phyloP scores from a whole-genome alignment of 805 yeast genomes.

The Sungouiozyma intestinalis region DNA sequence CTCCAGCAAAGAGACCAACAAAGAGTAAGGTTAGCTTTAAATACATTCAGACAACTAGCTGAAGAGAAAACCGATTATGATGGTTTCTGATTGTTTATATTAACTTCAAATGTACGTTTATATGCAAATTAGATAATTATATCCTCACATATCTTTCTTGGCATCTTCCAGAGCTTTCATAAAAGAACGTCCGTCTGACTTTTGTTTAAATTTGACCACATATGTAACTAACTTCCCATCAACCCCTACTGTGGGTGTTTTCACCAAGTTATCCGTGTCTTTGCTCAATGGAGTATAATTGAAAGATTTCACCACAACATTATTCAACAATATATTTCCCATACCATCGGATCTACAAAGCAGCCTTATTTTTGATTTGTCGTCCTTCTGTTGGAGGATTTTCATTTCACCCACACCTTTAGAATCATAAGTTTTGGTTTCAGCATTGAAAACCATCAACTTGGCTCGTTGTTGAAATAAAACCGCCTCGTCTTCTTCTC shows the following conservation, averaged over 20 bases:
- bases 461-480: conserved; percentile 61
- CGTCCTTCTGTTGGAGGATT: conserved; percentile 49
- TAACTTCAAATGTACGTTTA: background rate
- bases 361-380: conserved; percentile 51
- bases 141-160: conserved; percentile 22
- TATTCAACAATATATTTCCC: conserved; percentile 65
- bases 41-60: conserved; percentile 7
- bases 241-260: conserved; percentile 51
- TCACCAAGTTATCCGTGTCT: conserved; percentile 57
- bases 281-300: conserved; percentile 42
- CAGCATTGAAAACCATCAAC: conserved; percentile 48
- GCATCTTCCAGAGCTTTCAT: conserved; percentile 25
- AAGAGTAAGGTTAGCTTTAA: conserved; percentile 26
- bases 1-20: conserved; percentile 21
- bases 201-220: conserved; percentile 58
- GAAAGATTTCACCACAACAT: conserved; percentile 46
- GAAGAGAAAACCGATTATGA: conserved; percentile 11
- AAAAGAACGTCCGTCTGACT: conserved; percentile 28
- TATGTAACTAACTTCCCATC: conserved; percentile 55
- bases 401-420: conserved; percentile 80
- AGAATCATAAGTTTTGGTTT: conserved; percentile 43
- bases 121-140: background rate
- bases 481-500: conserved; percentile 73
- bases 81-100: conserved; percentile 3
- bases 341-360: conserved; percentile 85